These are phyloP conservation scores for Cryptococcus depauperatus DNA, from an alignment of 1,284 basidiomycete species.

Conservation along the genomic window DNA sequence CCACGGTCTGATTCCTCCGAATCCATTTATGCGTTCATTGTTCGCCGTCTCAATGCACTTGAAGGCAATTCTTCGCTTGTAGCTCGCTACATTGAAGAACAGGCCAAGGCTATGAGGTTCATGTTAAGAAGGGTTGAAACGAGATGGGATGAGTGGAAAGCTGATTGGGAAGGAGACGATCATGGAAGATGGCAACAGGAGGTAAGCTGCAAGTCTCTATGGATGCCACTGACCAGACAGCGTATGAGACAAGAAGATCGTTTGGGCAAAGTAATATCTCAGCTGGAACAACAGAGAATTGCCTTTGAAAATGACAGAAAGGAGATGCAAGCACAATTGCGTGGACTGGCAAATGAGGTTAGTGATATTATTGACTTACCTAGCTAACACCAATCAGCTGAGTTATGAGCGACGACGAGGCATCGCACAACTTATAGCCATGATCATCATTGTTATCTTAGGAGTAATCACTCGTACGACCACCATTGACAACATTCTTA, in stretches of 20 bases:
- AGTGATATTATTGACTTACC: slow-evolving; percentile 1
- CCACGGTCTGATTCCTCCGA: slow-evolving; percentile 58
- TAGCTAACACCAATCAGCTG: slow-evolving; percentile 13
- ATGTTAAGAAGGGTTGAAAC: slow-evolving; percentile 63
- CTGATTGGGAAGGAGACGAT: slow-evolving; percentile 22
- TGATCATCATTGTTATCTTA: slow-evolving; percentile 30
- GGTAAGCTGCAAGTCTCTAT: slow-evolving; percentile 11
- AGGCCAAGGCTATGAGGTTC: slow-evolving; percentile 67
- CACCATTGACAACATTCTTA: slow-evolving; percentile 33
- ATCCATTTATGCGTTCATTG: slow-evolving; percentile 92
- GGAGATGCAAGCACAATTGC: slow-evolving; percentile 23
- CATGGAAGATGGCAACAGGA: slow-evolving; percentile 27
- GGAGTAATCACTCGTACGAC: slow-evolving; percentile 26
- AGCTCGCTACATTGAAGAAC: slow-evolving; percentile 82
- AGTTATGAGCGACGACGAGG: slow-evolving; percentile 37
- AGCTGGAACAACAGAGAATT: slow-evolving; percentile 35
- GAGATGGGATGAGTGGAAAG: slow-evolving; percentile 37
- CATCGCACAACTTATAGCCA: slow-evolving; percentile 36
- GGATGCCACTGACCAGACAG: slow-evolving; percentile 13
- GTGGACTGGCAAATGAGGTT: slow-evolving; percentile 33
- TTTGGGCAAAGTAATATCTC: slow-evolving; percentile 27
- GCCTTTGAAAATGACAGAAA: slow-evolving; percentile 32
- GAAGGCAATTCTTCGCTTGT: slow-evolving; percentile 85
- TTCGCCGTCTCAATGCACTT: slow-evolving; percentile 77
- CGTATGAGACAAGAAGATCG: slow-evolving; percentile 38